Base-by-base conservation (phyloP, 352 stramenopile genomes). In the Globisporangium sylvaticum region DNA sequence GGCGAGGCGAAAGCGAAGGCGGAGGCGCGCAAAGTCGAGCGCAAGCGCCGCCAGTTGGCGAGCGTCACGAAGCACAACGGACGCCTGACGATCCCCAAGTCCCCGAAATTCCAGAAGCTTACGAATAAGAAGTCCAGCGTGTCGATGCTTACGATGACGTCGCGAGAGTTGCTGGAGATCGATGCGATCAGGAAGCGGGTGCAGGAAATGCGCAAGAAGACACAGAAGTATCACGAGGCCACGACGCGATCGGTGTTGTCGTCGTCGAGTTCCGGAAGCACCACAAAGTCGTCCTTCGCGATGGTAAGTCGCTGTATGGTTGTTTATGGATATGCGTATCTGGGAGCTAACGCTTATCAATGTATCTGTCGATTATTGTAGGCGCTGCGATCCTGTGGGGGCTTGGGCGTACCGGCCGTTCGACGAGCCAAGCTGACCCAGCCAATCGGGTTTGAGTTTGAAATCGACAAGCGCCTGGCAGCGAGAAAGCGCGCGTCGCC, bases 91-190 rank as follows among this genome's bases (percentile, higher is more conserved):
- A 83, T 92, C 53, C 84, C 84, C 8, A 70, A 83, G 67, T 90
- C 80, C 52, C 84, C 84, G 31, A 90, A 92, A 65, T 84, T 92
- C 55, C 74, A 78, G 31, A 56, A 62, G n/a, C 53, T 70, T 20
- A 44, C 73, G 3, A 80, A 76, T 55, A 84, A 76, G 62, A 57
- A 57, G 3, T 58, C 80, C 18, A 67, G 70, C 46, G 78, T 77
- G 5, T 72, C 73, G 22, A 76, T 79, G 72, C 70, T 92, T 31
- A 92, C 82, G 25, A 74, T 73, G 60, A 92, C 84, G 58, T 91
- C 84, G n/a, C 79, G 83, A 54, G 84, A 92, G 64, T 50, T 92
- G 52, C 71, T 83, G 62, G 84, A 92, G 72, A 92, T 92, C 62
- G 78, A 77, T 4, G 82, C 84, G 42, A 80, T 92, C 58, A 76